A percentile compares a stretch with the other conserved stretches of the same genome.
phyloP scores from a whole-genome alignment of 2,329 filamentous ascomycete species.

The Volutella citrinella region DNA sequence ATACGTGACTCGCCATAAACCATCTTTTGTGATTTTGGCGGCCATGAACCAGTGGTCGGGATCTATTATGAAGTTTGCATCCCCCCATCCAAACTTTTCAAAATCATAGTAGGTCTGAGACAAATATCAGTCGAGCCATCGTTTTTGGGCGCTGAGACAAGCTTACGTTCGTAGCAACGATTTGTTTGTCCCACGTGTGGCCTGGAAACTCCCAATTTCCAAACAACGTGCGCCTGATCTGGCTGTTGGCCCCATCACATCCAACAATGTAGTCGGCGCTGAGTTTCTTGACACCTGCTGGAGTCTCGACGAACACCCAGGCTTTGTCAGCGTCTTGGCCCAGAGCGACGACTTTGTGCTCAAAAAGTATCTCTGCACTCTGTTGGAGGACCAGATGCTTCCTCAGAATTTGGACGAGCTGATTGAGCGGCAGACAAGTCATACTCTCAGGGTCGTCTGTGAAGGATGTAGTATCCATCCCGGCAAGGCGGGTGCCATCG shows the following conservation, averaged over 20 bases:
- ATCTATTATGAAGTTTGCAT: slow-evolving; percentile 60
- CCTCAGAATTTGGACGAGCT: slow-evolving; percentile 1
- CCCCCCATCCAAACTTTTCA: slow-evolving; percentile 49
- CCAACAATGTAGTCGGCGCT: slow-evolving; percentile 54
- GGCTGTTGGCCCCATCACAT: slow-evolving; percentile 52
- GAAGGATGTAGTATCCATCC: neutral
- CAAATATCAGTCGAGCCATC: too few relatives aligned
- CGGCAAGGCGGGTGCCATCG: slow-evolving; percentile 5
- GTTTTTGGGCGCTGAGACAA: neutral
- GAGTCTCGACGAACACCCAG: slow-evolving; percentile 36
- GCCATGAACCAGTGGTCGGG: slow-evolving; percentile 61
- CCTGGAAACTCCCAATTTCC: slow-evolving; percentile 53
- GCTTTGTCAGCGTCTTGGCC: slow-evolving; percentile 44
- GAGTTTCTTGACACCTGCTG: slow-evolving; percentile 35
- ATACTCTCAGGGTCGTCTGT: slow-evolving; percentile 3
- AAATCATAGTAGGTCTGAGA: slow-evolving; percentile 64
- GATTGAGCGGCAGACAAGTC: slow-evolving; percentile 4
- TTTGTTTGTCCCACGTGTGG: slow-evolving; percentile 57
- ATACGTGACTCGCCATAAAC: slow-evolving; percentile 62
- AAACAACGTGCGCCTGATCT: slow-evolving; percentile 48
- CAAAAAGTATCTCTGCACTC: slow-evolving; percentile 4
- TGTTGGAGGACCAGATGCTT: slow-evolving; percentile 1
- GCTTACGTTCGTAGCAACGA: slow-evolving; percentile 60
- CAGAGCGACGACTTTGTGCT: slow-evolving; percentile 43
- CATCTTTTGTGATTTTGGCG: slow-evolving; percentile 55